Conservation (phyloP, 2,329 filamentous ascomycete genomes). For the Dactylellina haptotyla region DNA sequence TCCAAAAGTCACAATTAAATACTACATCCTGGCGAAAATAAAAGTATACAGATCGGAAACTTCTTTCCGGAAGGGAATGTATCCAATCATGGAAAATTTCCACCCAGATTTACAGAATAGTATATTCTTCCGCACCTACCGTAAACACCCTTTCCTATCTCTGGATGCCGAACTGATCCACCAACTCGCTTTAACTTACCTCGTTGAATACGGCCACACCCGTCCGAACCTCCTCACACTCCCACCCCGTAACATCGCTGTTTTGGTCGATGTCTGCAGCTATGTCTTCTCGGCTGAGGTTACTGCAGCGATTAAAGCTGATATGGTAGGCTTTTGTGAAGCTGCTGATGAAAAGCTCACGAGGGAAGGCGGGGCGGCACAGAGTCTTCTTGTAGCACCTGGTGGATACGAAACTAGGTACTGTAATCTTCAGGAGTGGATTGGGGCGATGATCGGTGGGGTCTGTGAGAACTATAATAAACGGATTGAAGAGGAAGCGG, state of each 20-base stretch:
- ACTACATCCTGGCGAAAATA: too few species aligned
- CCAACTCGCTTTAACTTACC: background rate
- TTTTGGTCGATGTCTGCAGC: slow-evolving; percentile 8
- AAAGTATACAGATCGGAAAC: too few species aligned
- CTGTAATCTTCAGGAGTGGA: slow-evolving; percentile 20
- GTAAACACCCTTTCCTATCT: background rate
- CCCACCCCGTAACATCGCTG: slow-evolving; percentile 26
- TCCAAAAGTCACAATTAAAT: too few species aligned
- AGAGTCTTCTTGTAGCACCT: background rate
- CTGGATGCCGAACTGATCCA: background rate
- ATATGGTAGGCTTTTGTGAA: background rate
- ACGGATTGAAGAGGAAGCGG: background rate
- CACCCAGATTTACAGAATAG: background rate
- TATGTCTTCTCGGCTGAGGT: slow-evolving; percentile 11
- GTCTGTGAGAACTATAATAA: slow-evolving; percentile 19
- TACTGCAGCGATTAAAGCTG: background rate
- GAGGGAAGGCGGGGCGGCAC: slow-evolving; percentile 7
- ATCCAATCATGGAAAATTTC: slow-evolving; percentile 7
- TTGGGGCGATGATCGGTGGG: slow-evolving; percentile 1
- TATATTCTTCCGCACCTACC: background rate
- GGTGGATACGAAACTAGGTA: background rate
- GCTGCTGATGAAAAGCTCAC: background rate
- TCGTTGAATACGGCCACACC: slow-evolving; percentile 11
- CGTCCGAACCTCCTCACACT: background rate
- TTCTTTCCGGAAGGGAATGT: too few species aligned